Conservation (phyloP, 2,329 filamentous ascomycete species). For the Trichoderma gracile region DNA sequence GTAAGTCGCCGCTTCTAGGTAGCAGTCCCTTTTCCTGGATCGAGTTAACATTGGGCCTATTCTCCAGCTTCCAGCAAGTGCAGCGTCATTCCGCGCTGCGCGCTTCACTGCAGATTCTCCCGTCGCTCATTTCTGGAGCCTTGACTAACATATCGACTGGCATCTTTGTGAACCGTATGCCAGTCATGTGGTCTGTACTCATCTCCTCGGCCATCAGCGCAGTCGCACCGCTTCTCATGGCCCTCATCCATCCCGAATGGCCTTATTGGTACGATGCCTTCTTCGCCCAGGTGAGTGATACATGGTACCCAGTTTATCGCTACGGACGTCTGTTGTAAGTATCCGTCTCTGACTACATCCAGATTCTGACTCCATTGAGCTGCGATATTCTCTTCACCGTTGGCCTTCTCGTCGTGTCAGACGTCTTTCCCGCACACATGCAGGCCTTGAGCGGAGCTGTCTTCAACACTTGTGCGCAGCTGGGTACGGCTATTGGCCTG, state of each 20-base stretch:
- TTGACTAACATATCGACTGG: constrained; percentile 48
- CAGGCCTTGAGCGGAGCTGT: constrained; percentile 63
- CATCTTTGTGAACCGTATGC: constrained; percentile 47
- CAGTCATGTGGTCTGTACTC: constrained; percentile 43
- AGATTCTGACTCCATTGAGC: constrained; percentile 44
- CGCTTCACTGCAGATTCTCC: constrained; percentile 49
- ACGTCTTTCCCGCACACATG: constrained; percentile 56
- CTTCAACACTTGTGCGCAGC: constrained; percentile 59
- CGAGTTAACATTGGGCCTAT: background rate
- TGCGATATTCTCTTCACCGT: constrained; percentile 57
- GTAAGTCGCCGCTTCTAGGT: constrained; percentile 36
- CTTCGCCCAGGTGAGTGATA: constrained; percentile 37
- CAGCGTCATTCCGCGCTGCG: constrained; percentile 48
- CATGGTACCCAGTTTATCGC: background rate
- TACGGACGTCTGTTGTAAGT: background rate
- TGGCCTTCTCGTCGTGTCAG: constrained; percentile 54
- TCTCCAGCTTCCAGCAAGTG: constrained; percentile 51
- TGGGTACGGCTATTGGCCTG: constrained; percentile 54
- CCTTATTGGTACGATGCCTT: constrained; percentile 54
- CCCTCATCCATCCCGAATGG: constrained; percentile 49
- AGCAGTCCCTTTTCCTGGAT: background rate
- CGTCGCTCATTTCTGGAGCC: constrained; percentile 46
- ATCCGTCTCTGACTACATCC: background rate
- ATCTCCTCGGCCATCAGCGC: constrained; percentile 46
- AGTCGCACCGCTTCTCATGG: constrained; percentile 56